Conservation (phyloP, 2,329 filamentous ascomycete species). For the Triangularia setosa region DNA sequence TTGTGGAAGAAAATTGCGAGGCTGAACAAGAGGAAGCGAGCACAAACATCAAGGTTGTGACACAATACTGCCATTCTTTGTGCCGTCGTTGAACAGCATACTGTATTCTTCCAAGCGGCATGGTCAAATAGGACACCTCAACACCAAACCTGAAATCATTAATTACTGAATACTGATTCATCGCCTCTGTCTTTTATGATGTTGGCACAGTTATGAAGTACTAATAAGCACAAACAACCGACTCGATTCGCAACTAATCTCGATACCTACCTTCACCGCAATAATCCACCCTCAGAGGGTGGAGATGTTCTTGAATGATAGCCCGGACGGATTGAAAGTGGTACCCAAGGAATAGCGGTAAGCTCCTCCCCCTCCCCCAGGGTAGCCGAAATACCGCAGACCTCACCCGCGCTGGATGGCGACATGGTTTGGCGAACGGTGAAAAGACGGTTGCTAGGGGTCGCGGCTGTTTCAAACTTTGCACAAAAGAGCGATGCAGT, state of each 20-base stretch:
- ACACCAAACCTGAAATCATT: neutral
- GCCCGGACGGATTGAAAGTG: neutral
- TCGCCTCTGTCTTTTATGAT: neutral
- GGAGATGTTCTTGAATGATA: neutral
- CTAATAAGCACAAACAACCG: neutral
- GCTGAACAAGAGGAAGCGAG: constrained; percentile 5
- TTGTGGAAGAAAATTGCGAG: neutral
- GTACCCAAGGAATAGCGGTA: constrained; percentile 4
- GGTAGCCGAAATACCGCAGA: neutral
- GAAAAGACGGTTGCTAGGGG: neutral
- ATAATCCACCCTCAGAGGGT: too few species aligned
- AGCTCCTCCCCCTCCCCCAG: neutral
- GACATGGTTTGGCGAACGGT: neutral
- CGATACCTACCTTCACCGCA: neutral
- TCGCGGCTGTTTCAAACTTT: constrained; percentile 1
- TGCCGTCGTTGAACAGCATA: neutral
- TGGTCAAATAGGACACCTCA: neutral
- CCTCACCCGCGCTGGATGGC: neutral
- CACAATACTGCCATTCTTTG: neutral
- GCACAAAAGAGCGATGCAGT: constrained; percentile 6
- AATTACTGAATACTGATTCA: neutral
- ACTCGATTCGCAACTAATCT: neutral
- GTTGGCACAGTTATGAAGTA: neutral
- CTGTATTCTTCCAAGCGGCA: neutral
- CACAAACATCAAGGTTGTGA: neutral